These are phyloP conservation scores for Neofusicoccum sp. DNA, from an alignment of 2,329 filamentous ascomycete genomes.

Conservation along the genomic window DNA sequence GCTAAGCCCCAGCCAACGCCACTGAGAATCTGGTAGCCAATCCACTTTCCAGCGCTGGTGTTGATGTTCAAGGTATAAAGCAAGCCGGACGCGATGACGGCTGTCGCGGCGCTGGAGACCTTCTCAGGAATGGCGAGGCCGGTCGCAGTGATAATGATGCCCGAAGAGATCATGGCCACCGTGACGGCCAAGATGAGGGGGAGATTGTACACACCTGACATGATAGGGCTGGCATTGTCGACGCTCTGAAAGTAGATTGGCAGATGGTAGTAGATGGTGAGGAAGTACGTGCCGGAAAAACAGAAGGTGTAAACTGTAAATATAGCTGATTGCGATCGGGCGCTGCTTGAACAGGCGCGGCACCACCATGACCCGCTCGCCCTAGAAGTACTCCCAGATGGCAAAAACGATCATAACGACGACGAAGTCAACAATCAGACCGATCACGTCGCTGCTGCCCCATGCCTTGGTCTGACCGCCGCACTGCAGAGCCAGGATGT, in stretches of 20 bases:
- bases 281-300: constrained; percentile 21
- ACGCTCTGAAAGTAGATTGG: constrained; percentile 46
- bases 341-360: not conserved
- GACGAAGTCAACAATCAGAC: not conserved
- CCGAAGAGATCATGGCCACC: constrained; percentile 28
- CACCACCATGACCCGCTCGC: not conserved
- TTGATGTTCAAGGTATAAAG: constrained; percentile 25
- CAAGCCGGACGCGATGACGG: constrained; percentile 30
- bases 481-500: constrained; percentile 34
- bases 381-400: constrained; percentile 25
- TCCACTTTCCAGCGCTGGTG: constrained; percentile 25
- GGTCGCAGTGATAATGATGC: constrained; percentile 31
- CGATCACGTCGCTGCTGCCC: not conserved
- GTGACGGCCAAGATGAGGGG: constrained; percentile 35
- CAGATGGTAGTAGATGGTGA: constrained; percentile 36
- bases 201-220: constrained; percentile 34
- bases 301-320: constrained; percentile 24
- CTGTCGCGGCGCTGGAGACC: constrained; percentile 29
- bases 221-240: constrained; percentile 38
- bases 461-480: constrained; percentile 26
- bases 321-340: not conserved
- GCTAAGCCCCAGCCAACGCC: constrained; percentile 24
- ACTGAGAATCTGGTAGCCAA: constrained; percentile 30
- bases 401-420: constrained; percentile 16
- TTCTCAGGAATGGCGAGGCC: constrained; percentile 47